Conservation (phyloP, 768 basidiomycete genomes). For the Kwoniella sp. region DNA sequence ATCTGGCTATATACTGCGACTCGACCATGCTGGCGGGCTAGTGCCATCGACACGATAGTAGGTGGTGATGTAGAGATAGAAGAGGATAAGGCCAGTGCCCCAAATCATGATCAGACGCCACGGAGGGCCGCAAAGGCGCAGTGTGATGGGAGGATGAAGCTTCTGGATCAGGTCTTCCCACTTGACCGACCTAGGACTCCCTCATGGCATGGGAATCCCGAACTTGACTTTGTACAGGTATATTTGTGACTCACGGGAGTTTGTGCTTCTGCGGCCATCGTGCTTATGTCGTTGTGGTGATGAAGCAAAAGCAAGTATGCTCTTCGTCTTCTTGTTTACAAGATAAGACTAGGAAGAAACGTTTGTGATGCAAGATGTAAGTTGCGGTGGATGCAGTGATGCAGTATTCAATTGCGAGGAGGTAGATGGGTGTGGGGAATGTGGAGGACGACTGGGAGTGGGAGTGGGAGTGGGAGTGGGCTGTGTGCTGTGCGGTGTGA, state of each 20-base stretch:
- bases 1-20: background rate
- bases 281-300: conserved; percentile 4
- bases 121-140: background rate
- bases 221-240: too few species aligned
- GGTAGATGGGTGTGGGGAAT: conserved; percentile 5
- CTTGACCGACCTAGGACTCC: too few species aligned
- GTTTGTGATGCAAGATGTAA: background rate
- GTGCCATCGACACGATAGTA: background rate
- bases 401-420: too few species aligned
- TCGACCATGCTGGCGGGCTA: background rate
- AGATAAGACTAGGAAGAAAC: conserved; percentile 1
- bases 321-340: too few species aligned
- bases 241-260: conserved; percentile 24
- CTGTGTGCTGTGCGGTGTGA: background rate
- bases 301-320: background rate
- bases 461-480: background rate
- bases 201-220: too few species aligned
- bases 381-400: background rate
- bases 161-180: background rate
- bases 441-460: background rate
- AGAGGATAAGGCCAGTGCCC: background rate
- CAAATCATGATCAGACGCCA: background rate
- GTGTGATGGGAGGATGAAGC: background rate
- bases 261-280: conserved; percentile 16
- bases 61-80: background rate